phyloP scores from a whole-genome alignment of 2,329 filamentous ascomycete genomes.

The Neopestalotiopsis sp. region DNA sequence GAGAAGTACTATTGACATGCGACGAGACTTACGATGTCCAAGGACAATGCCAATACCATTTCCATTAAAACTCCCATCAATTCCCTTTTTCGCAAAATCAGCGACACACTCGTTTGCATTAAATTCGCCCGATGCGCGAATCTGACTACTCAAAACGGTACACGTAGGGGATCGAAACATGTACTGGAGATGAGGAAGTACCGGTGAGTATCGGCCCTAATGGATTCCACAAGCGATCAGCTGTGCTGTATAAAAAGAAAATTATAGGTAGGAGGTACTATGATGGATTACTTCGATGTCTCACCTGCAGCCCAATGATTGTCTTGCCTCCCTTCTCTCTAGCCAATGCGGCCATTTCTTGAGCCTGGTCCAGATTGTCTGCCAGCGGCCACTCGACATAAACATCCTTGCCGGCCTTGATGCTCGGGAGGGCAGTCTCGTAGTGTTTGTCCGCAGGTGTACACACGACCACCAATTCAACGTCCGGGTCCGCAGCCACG shows the following conservation, averaged over 20 bases:
- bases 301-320: conserved; percentile 46
- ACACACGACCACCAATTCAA: conserved; percentile 58
- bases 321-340: conserved; percentile 38
- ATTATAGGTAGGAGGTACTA: too few species aligned
- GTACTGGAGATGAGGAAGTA: conserved; percentile 34
- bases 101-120: too few species aligned
- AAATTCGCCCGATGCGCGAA: conserved; percentile 36
- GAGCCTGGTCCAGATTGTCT: conserved; percentile 42
- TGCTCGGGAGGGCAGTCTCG: conserved; percentile 46
- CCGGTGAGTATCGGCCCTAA: conserved; percentile 43
- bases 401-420: conserved; percentile 54
- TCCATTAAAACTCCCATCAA: conserved; percentile 53
- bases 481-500: conserved; percentile 50
- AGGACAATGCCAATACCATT: conserved; percentile 39
- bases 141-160: conserved; percentile 43
- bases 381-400: conserved; percentile 65
- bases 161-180: too few species aligned
- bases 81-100: conserved; percentile 48
- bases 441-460: conserved; percentile 59
- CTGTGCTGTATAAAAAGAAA: too few species aligned
- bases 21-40: conserved; percentile 19
- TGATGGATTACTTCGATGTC: not conserved
- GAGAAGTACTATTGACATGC: too few species aligned
- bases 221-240: not conserved
- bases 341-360: conserved; percentile 41